Base-by-base conservation (phyloP, 1,284 basidiomycete species). In the Nidula niveotomentosa region DNA sequence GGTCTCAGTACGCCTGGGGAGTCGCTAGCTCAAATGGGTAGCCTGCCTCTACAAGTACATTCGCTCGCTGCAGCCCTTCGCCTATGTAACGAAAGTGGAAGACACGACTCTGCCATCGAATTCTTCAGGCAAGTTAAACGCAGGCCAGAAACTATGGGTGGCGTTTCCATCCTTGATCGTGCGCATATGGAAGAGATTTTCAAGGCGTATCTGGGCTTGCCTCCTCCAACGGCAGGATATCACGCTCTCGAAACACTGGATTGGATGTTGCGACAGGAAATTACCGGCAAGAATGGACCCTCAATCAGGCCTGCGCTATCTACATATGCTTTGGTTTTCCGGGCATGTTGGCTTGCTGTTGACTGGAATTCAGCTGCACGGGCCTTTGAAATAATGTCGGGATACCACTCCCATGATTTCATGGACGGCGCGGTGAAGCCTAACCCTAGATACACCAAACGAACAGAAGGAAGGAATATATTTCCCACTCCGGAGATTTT, bases 351-450 rank as follows among this genome's bases (percentile, higher is more conserved):
- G 79, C 76, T 78, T 50, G 74, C 74, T 41, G 74, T 65, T 13
- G 86, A 91, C 68, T 91, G 87, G 88, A 69, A 66, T 36, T 72
- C 74, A 30, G 81, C 86, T 1, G 65, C 72, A 46, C 75, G 76
- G 50, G 71, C 79, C 10, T 87, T 89, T 65, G 81, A 87, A 58
- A 69, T 88, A 57, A 84, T 90, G 81, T 84, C 86, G 4, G 87
- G 87, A 4, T 82, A 80, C 61, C 76, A 77, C 56, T 64, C 66
- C 2, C 71, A 77, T 53, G 80, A 83, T 58, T 83, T 87, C 64
- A 69, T 75, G 64, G 79, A 79, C 54, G 76, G 75, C n/a, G 65
- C 73, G 5, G 67, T 72, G 9, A 62, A 65, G 6, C 56, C 60
- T 46, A 52, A 46, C 4, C 74, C 78, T 3, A 67, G 67, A 52